These are phyloP conservation scores for Chlorella sp. DNA, from an alignment of 139 green algal species.

Conservation along the genomic window DNA sequence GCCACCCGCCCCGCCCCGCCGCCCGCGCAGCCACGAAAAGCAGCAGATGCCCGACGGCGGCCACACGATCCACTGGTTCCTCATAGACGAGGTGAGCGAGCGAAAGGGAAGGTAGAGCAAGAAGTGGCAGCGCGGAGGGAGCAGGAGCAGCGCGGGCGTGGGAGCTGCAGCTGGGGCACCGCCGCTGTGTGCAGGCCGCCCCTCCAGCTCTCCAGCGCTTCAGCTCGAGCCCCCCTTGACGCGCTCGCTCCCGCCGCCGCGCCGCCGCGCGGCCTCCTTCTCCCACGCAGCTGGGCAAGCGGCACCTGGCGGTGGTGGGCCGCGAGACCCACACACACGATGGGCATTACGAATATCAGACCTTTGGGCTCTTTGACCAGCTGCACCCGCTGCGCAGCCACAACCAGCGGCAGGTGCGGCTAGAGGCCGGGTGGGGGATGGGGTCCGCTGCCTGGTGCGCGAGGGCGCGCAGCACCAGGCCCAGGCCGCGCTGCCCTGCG, in stretches of 20 bases:
- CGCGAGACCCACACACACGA: slow-evolving; percentile 59
- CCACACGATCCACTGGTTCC: slow-evolving; percentile 41
- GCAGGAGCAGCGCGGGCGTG: too few relatives aligned
- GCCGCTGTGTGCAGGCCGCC: too few relatives aligned
- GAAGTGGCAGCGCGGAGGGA: too few relatives aligned
- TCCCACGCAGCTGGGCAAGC: too few relatives aligned
- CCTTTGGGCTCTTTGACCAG: slow-evolving; percentile 27
- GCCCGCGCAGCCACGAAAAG: slow-evolving; percentile 31
- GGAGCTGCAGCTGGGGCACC: too few relatives aligned
- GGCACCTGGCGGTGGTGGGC: slow-evolving; percentile 23
- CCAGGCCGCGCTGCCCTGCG: neutral
- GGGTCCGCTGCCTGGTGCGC: neutral
- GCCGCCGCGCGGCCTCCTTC: too few relatives aligned
- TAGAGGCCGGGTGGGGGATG: slow-evolving; percentile 1
- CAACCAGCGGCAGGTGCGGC: slow-evolving; percentile 31
- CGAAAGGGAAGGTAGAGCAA: too few relatives aligned
- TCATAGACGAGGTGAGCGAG: slow-evolving; percentile 33
- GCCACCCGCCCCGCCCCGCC: neutral
- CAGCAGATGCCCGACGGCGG: slow-evolving; percentile 30
- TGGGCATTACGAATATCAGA: slow-evolving; percentile 59
- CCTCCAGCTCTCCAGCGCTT: too few relatives aligned
- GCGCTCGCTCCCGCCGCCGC: too few relatives aligned
- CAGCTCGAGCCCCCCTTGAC: too few relatives aligned
- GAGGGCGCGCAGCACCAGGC: neutral
- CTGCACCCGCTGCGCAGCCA: slow-evolving; percentile 8